Evolutionary conservation across 805 yeast species (phyloP).

Genomic region (Candida golubevii): DNA sequence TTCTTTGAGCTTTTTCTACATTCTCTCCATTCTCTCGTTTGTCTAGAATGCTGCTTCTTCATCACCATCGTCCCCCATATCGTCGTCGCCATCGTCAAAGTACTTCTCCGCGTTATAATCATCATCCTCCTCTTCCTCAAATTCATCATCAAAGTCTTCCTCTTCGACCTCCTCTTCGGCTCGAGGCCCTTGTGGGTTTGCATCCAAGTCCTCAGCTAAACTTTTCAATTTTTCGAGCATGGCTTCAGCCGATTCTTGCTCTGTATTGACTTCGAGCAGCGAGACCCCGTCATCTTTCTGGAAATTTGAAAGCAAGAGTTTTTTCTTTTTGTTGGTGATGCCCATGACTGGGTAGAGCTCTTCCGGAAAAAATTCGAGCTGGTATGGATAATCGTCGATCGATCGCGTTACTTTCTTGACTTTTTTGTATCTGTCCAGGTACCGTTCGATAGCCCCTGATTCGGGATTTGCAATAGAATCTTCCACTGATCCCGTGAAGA

Average conservation of each 20-base stretch:
- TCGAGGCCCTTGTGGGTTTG: constrained; percentile 37
- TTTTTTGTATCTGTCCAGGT: constrained; percentile 74
- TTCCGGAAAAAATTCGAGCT: constrained; percentile 64
- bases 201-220: constrained; percentile 44
- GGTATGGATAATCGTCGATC: constrained; percentile 74
- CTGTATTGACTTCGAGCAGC: constrained; percentile 27
- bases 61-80: constrained; percentile 57
- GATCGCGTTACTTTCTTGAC: constrained; percentile 67
- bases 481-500: constrained; percentile 53
- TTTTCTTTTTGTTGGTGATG: constrained; percentile 48
- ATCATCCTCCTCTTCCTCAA: constrained; percentile 70
- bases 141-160: constrained; percentile 61
- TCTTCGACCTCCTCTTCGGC: constrained; percentile 40
- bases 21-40: no score
- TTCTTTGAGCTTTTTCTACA: no score
- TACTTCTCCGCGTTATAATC: constrained; percentile 78
- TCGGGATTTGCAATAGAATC: constrained; percentile 23
- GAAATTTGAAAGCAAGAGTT: constrained; percentile 41
- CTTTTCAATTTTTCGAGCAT: constrained; percentile 38
- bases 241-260: constrained; percentile 30
- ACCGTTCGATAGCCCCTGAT: constrained; percentile 71
- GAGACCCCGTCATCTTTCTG: constrained; percentile 37
- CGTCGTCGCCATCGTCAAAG: constrained; percentile 70
- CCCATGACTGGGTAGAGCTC: constrained; percentile 76
- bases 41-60: constrained; percentile 65